Conservation (phyloP, 2,329 filamentous ascomycete species). For the Fonsecaea nubica region DNA sequence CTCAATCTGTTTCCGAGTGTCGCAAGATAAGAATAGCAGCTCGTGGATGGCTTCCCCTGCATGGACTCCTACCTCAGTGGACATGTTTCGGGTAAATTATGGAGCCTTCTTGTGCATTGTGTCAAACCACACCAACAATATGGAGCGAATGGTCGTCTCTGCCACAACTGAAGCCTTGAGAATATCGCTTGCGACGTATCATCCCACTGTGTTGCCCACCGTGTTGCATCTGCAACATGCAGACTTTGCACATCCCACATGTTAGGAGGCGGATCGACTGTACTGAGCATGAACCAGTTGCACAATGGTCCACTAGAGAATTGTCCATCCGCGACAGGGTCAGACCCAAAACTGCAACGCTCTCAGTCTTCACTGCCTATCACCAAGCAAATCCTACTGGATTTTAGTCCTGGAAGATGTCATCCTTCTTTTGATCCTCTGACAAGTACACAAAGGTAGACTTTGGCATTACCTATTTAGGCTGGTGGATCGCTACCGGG, state of each 20-base stretch:
- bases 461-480: not conserved
- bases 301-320: not conserved
- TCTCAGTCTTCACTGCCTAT: not conserved
- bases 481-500: not conserved
- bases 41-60: constrained; percentile 7
- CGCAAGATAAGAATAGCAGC: constrained; percentile 13
- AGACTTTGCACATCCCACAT: not conserved
- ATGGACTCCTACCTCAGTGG: constrained; percentile 15
- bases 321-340: not conserved
- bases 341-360: not conserved
- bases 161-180: not conserved
- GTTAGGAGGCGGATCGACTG: not conserved
- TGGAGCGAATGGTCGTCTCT: not conserved
- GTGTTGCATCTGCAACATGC: constrained; percentile 8
- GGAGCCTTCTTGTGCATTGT: constrained; percentile 1
- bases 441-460: not conserved
- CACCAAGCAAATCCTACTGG: not conserved
- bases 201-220: constrained; percentile 14
- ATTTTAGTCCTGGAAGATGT: not conserved
- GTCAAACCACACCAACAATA: constrained; percentile 15
- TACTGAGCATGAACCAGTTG: not conserved
- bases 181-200: constrained; percentile 17
- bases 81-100: constrained; percentile 18
- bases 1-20: not conserved
- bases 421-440: constrained; percentile 5